Conservation (phyloP, 2,329 filamentous ascomycete species). For the Onygenales sp. region DNA sequence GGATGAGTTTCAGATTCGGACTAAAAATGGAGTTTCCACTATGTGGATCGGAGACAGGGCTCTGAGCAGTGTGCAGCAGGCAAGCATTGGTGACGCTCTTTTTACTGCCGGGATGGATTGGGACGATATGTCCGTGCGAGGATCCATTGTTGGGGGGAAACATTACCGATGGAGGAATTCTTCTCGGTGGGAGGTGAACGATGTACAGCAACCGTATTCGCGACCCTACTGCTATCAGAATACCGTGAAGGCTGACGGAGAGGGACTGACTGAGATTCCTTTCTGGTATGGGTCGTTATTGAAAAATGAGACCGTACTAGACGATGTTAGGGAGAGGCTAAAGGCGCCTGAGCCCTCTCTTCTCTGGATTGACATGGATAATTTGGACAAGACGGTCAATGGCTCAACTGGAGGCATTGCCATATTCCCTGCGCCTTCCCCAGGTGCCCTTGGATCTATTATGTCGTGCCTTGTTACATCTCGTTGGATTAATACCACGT, state of each 20-base stretch:
- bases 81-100: neutral
- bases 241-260: neutral
- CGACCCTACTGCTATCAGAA: neutral
- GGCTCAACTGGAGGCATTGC: neutral
- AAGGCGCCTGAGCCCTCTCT: neutral
- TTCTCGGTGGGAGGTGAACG: neutral
- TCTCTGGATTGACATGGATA: neutral
- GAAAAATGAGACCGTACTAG: neutral
- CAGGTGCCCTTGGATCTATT: neutral
- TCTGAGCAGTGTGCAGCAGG: neutral
- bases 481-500: neutral
- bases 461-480: neutral
- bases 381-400: neutral
- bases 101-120: neutral
- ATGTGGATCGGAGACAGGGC: neutral
- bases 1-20: neutral
- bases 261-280: neutral
- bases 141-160: neutral
- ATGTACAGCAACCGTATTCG: neutral
- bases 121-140: neutral
- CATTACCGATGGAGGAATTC: neutral
- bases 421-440: neutral
- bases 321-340: neutral
- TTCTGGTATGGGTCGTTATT: neutral
- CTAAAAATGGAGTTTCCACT: neutral